A percentile compares a stretch with the other conserved stretches of the same genome.
Conservation (phyloP, 2,329 filamentous ascomycete genomes). For the Didymella pomorum region DNA sequence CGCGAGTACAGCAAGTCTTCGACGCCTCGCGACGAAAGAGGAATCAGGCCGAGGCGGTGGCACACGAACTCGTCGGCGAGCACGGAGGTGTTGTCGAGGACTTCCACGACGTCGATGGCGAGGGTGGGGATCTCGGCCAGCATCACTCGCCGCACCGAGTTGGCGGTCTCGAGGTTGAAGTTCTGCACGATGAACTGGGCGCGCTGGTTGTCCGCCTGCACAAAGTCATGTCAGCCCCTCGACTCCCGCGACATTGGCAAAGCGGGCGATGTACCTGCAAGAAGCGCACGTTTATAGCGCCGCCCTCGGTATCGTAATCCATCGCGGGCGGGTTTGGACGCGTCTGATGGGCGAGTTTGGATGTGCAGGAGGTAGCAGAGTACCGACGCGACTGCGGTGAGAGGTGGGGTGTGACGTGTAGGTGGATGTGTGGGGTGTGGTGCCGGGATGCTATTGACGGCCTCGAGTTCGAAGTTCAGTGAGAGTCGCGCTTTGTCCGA, state of each 20-base stretch:
- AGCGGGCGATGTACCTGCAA: conserved; percentile 44
- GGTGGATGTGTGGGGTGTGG: conserved; percentile 18
- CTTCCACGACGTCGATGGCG: conserved; percentile 92
- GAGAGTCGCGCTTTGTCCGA: conserved; percentile 18
- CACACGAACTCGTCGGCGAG: conserved; percentile 95
- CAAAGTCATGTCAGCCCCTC: conserved; percentile 32
- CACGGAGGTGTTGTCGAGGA: conserved; percentile 93
- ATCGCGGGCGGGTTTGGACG: conserved; percentile 46
- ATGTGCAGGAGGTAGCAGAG: conserved; percentile 21
- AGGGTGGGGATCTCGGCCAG: conserved; percentile 94
- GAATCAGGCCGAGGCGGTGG: conserved; percentile 89
- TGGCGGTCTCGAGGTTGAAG: conserved; percentile 90
- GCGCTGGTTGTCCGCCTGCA: conserved; percentile 76
- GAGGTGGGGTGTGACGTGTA: conserved; percentile 29
- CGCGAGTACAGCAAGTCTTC: conserved; percentile 84
- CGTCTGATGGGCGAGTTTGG: conserved; percentile 22
- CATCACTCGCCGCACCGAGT: conserved; percentile 88
- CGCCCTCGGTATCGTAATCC: conserved; percentile 61
- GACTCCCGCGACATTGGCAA: conserved; percentile 21
- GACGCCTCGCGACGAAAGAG: conserved; percentile 83
- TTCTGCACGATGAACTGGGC: conserved; percentile 93
- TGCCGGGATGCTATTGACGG: conserved; percentile 23
- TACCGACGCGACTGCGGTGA: conserved; percentile 29
- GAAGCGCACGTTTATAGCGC: conserved; percentile 52
- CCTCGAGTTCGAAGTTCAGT: conserved; percentile 31